These are phyloP conservation scores for Lachnellula willkommii DNA, from an alignment of 2,329 filamentous ascomycete genomes.

Conservation along the genomic window DNA sequence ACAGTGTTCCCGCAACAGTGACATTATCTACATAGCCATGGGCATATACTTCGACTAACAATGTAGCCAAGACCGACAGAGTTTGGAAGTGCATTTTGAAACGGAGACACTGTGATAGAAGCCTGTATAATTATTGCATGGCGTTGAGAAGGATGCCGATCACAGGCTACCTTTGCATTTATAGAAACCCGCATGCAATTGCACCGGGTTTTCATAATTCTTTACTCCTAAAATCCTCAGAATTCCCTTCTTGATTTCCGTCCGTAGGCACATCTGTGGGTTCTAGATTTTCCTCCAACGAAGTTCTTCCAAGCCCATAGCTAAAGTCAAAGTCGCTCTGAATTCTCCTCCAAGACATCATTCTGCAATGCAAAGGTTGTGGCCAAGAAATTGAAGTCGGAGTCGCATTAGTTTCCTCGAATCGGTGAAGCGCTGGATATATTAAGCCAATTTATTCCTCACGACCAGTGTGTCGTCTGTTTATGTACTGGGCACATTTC, in stretches of 20 bases:
- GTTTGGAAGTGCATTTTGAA: slow-evolving; percentile 6
- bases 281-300: neutral
- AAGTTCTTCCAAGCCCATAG: neutral
- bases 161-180: neutral
- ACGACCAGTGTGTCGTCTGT: neutral
- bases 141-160: too few species aligned
- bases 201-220: too few species aligned
- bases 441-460: neutral
- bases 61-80: slow-evolving; percentile 11
- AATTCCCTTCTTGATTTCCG: neutral
- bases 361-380: neutral
- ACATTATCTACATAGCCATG: slow-evolving; percentile 23
- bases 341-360: neutral
- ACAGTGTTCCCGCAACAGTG: slow-evolving; percentile 21
- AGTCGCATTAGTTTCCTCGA: neutral
- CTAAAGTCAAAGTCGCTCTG: neutral
- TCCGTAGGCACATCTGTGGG: neutral
- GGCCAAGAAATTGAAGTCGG: neutral
- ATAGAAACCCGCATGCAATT: neutral
- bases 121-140: neutral
- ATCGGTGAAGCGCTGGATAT: neutral
- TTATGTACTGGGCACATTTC: neutral
- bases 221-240: neutral
- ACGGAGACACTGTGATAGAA: neutral
- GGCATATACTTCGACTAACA: slow-evolving; percentile 11